These are phyloP conservation scores for Penicillium silybi DNA, from an alignment of 495 filamentous ascomycete genomes.

Conservation along the genomic window DNA sequence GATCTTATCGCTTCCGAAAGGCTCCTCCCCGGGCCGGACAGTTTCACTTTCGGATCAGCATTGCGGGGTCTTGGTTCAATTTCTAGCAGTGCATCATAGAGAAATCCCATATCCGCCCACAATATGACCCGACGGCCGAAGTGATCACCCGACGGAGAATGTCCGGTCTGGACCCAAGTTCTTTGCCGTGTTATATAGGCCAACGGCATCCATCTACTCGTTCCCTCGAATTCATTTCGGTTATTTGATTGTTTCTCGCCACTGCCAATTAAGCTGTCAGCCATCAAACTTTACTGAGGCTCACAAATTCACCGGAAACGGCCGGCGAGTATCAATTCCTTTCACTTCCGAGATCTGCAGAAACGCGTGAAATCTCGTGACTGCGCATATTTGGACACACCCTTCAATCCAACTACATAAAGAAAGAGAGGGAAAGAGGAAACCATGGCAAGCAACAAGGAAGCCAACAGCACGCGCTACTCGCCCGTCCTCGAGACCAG, in stretches of 20 bases:
- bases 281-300: not conserved
- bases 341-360: not conserved
- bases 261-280: conserved; percentile 2
- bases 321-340: not conserved
- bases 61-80: conserved; percentile 8
- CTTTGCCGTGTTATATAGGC: conserved; percentile 16
- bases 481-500: conserved; percentile 41
- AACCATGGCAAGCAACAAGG: conserved; percentile 14
- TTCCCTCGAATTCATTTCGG: not conserved
- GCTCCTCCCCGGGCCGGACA: conserved; percentile 2
- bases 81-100: not conserved
- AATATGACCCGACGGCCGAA: conserved; percentile 14
- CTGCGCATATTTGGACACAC: not conserved
- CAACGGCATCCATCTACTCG: not conserved
- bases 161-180: conserved; percentile 2
- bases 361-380: not conserved
- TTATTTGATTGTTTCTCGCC: not conserved
- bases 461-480: conserved; percentile 19
- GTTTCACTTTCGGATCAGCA: conserved; percentile 18
- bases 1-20: conserved; percentile 25
- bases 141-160: conserved; percentile 15
- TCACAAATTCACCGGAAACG: not conserved
- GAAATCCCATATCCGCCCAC: conserved; percentile 7
- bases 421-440: not conserved
- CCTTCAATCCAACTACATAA: not conserved